Conservation (phyloP, 257 asterid species). For the Cordia subcordata region DNA sequence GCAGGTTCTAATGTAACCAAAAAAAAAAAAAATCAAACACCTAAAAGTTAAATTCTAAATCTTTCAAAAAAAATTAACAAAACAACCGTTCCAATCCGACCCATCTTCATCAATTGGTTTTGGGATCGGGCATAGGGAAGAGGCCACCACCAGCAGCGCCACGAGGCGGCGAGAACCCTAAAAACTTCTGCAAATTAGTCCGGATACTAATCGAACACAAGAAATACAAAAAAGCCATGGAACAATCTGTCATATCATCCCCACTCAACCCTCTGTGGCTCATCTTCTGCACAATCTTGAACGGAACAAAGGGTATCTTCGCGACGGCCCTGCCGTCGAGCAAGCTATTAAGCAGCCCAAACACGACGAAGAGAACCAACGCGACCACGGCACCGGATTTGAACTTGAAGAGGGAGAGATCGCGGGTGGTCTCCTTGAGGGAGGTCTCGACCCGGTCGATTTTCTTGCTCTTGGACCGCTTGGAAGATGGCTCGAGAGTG, state of each 20-base stretch:
- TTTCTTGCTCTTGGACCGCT: slow-evolving; percentile 56
- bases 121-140: slow-evolving; percentile 87
- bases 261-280: slow-evolving; percentile 91
- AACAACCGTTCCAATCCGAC: not conserved
- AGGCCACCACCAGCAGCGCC: slow-evolving; percentile 90
- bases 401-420: slow-evolving; percentile 80
- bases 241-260: slow-evolving; percentile 93
- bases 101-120: slow-evolving; percentile 37
- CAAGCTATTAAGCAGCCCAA: slow-evolving; percentile 72
- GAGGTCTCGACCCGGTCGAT: slow-evolving; percentile 90
- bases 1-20: no score
- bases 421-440: slow-evolving; percentile 85
- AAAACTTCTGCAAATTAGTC: slow-evolving; percentile 89
- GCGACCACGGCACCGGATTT: slow-evolving; percentile 95
- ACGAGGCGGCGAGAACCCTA: slow-evolving; percentile 96
- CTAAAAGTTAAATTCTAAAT: no score
- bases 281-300: slow-evolving; percentile 88
- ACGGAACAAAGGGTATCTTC: slow-evolving; percentile 81
- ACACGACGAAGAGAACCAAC: slow-evolving; percentile 75
- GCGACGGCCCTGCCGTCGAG: slow-evolving; percentile 89
- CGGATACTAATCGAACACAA: slow-evolving; percentile 88
- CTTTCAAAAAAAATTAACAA: no score
- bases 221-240: slow-evolving; percentile 88
- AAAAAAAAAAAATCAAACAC: no score
- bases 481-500: slow-evolving; percentile 26